Evolutionary conservation across 352 stramenopile species (phyloP).

Genomic region (Phytophthora sp.): DNA sequence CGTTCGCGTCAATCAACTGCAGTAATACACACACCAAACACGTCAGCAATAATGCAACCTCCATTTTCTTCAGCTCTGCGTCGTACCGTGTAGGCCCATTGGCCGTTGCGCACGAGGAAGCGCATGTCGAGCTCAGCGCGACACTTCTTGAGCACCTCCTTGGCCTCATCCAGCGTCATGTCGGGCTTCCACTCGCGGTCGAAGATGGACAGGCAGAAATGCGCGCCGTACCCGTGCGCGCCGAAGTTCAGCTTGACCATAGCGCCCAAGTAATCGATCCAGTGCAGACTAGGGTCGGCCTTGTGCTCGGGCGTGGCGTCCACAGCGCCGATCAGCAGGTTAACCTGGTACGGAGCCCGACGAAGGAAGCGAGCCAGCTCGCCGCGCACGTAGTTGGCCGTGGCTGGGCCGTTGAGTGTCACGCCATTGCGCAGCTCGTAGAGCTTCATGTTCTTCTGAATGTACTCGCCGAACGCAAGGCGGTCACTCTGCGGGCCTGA

Average conservation of each 20-base stretch:
- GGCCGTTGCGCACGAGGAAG: slow-evolving; percentile 88
- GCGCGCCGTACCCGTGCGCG: slow-evolving; percentile 80
- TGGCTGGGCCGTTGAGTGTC: slow-evolving; percentile 78
- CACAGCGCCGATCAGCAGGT: slow-evolving; percentile 80
- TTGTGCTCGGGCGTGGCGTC: slow-evolving; percentile 45
- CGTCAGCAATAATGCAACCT: neutral
- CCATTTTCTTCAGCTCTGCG: neutral
- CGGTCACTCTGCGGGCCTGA: slow-evolving; percentile 83
- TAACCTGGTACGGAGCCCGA: slow-evolving; percentile 87
- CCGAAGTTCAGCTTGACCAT: slow-evolving; percentile 90
- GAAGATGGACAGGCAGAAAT: slow-evolving; percentile 90
- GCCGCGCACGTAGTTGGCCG: slow-evolving; percentile 85
- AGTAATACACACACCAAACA: slow-evolving; percentile 6
- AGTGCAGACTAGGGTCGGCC: slow-evolving; percentile 78
- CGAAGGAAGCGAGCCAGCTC: slow-evolving; percentile 84
- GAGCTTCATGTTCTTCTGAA: slow-evolving; percentile 93
- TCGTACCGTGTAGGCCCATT: slow-evolving; percentile 84
- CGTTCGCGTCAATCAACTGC: slow-evolving; percentile 71
- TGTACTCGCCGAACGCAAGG: slow-evolving; percentile 85
- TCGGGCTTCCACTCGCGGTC: slow-evolving; percentile 90
- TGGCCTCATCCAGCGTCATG: slow-evolving; percentile 78
- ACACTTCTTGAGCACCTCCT: slow-evolving; percentile 79
- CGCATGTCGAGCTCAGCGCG: slow-evolving; percentile 80
- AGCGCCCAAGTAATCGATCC: slow-evolving; percentile 88
- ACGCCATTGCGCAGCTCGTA: slow-evolving; percentile 90